Base-by-base conservation (phyloP, 2,329 filamentous ascomycete species). In the Paraphoma chrysanthemicola region DNA sequence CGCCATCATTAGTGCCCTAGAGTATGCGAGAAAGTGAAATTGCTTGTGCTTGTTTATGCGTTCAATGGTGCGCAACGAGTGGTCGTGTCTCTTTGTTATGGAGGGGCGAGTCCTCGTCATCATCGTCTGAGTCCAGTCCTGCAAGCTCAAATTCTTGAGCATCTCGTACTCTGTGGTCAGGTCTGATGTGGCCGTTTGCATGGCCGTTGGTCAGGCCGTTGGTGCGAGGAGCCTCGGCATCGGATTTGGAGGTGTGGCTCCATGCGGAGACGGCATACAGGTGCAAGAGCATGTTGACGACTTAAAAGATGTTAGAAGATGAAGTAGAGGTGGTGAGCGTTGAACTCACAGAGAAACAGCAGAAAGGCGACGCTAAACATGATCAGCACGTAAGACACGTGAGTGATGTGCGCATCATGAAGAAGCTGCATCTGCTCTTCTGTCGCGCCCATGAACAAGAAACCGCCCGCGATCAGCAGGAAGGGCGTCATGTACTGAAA, bases 361-460 rank as follows among this genome's bases (percentile, higher is more conserved):
- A 99, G 78, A 77, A 96, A 97, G 23, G 94, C 90, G 49, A 97
- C 82, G 68, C 92, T 96, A 83, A 90, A 98, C 9, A 97, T 81
- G 51, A 98, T 93, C 28, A 99, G 84, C 41, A 98, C 87, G 76
- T 98, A 99, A 5, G 93, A 90, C 42, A 98, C 91, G 71, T 96
- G 92, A 28, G 93, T 93, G 69, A 98, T 88, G 56, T 88, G 84
- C 0, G 91, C 90, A 39, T 86, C 81, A 41, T 86, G 84, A 5
- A 98, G 82, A 1, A 97, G 81, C 18, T 82, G 71, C 91, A 98
- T 97, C 78, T 98, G 95, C 79, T 99, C 93, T 75, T 98, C 95
- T 0, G 93, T 98, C 14, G 95, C 94, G 31, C 92, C 91, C 93
- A 98, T 96, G 80, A 99, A 99, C 41, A 99, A 84, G 79, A 98